phyloP scores from a whole-genome alignment of 2,329 filamentous ascomycete species.

The Lithohypha guttulata region DNA sequence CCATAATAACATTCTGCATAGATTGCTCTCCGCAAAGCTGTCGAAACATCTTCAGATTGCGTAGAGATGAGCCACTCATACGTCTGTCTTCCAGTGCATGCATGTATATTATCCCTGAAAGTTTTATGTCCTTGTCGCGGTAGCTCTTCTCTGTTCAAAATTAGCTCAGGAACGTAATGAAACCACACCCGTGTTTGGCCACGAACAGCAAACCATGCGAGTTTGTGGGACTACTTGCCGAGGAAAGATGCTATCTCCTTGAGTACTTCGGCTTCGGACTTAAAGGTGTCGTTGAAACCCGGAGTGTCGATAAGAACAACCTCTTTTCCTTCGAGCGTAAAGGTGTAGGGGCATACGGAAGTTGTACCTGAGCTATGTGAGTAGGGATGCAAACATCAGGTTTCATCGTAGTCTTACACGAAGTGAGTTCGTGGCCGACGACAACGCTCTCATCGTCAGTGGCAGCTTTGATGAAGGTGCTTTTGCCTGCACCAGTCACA shows the following conservation, averaged over 20 bases:
- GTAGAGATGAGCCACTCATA: slow-evolving; percentile 26
- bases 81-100: slow-evolving; percentile 29
- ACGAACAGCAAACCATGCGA: too few relatives aligned
- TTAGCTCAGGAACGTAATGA: too few relatives aligned
- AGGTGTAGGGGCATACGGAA: slow-evolving; percentile 16
- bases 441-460: slow-evolving; percentile 19
- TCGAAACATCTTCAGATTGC: slow-evolving; percentile 30
- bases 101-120: slow-evolving; percentile 30
- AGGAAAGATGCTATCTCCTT: slow-evolving; percentile 27
- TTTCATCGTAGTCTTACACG: slow-evolving; percentile 21
- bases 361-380: slow-evolving; percentile 6
- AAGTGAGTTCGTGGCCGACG: slow-evolving; percentile 25
- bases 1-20: slow-evolving; percentile 29
- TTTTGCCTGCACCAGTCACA: slow-evolving; percentile 33
- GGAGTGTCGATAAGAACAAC: slow-evolving; percentile 31
- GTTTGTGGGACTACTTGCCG: slow-evolving; percentile 17
- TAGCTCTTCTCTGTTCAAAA: too few relatives aligned
- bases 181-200: too few relatives aligned
- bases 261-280: slow-evolving; percentile 30
- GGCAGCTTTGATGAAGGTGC: slow-evolving; percentile 26
- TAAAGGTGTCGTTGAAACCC: slow-evolving; percentile 32
- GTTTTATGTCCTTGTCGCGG: slow-evolving; percentile 15
- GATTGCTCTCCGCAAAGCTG: slow-evolving; percentile 29
- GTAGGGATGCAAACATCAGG: slow-evolving; percentile 8
- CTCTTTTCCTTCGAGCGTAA: slow-evolving; percentile 14